Conservation (phyloP, 2,329 filamentous ascomycete species). For the Fusarium sambucinum region DNA sequence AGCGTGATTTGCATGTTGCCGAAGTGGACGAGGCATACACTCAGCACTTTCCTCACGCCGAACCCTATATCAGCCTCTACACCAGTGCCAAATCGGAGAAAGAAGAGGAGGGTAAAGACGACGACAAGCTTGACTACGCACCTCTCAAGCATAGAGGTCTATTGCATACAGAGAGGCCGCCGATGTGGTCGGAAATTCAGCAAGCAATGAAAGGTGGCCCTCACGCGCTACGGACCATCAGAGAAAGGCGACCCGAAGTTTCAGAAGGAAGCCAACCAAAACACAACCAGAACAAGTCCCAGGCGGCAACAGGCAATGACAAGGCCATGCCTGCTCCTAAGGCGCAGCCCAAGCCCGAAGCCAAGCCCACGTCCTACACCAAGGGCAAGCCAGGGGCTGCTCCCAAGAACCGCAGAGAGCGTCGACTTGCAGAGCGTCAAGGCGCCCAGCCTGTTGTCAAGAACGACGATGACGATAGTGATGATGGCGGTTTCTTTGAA, state of each 20-base stretch:
- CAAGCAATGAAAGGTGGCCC: conserved; percentile 70
- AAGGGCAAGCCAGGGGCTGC: conserved; percentile 45
- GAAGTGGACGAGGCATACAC: conserved; percentile 83
- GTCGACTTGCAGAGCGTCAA: conserved; percentile 53
- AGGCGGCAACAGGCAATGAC: conserved; percentile 37
- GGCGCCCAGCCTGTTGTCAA: conserved; percentile 49
- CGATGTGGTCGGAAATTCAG: conserved; percentile 78
- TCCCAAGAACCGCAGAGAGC: conserved; percentile 54
- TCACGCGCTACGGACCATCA: conserved; percentile 63
- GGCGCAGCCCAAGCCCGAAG: conserved; percentile 38
- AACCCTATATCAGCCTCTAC: conserved; percentile 76
- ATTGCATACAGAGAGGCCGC: conserved; percentile 62
- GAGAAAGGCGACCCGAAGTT: conserved; percentile 61
- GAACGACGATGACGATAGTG: conserved; percentile 62
- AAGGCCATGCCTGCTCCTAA: conserved; percentile 29
- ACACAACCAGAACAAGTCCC: conserved; percentile 30
- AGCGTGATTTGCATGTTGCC: conserved; percentile 72
- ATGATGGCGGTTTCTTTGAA: conserved; percentile 71
- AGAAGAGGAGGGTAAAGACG: conserved; percentile 53
- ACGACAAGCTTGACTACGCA: conserved; percentile 39
- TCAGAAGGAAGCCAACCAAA: conserved; percentile 27
- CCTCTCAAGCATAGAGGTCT: conserved; percentile 58
- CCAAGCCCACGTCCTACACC: conserved; percentile 31
- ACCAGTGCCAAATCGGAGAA: conserved; percentile 54
- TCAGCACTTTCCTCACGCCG: conserved; percentile 76